A percentile compares a stretch with the other conserved stretches of the same genome.
These are phyloP conservation scores for Parachlorella kessleri DNA, from an alignment of 139 green algal genomes.

Conservation along the genomic window DNA sequence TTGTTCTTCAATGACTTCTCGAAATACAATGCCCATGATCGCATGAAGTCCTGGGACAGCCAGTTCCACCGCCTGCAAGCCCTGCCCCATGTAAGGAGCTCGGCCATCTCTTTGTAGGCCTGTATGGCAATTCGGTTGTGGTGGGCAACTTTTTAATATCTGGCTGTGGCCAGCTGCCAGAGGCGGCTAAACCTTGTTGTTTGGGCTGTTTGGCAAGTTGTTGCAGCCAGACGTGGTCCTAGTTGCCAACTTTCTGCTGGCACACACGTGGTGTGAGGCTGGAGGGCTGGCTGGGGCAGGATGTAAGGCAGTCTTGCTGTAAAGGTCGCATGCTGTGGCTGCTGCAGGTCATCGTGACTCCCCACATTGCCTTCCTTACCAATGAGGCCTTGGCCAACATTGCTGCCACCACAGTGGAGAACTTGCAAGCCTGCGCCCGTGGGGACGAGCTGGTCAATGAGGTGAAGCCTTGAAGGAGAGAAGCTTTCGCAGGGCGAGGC, in stretches of 20 bases:
- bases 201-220: too few relatives aligned
- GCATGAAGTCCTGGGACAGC: constrained; percentile 59
- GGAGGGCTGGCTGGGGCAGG: too few relatives aligned
- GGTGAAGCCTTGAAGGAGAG: background rate
- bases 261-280: too few relatives aligned
- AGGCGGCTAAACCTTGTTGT: too few relatives aligned
- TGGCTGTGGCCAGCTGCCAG: background rate
- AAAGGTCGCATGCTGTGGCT: too few relatives aligned
- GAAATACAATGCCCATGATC: constrained; percentile 8
- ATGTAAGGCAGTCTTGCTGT: too few relatives aligned
- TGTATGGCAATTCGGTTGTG: background rate
- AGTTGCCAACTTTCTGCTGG: too few relatives aligned
- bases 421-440: constrained; percentile 39
- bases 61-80: constrained; percentile 46
- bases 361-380: constrained; percentile 86
- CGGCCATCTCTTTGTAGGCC: background rate
- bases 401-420: constrained; percentile 60
- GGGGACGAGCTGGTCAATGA: background rate
- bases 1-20: constrained; percentile 68
- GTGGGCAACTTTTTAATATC: background rate
- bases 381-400: constrained; percentile 78
- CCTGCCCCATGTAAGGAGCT: constrained; percentile 56
- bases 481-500: too few relatives aligned
- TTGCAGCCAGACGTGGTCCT: too few relatives aligned
- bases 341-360: constrained; percentile 70